Evolutionary conservation across 345 rosid genomes (phyloP), one percentile per base, ranked within the genome.

Genomic region (Eucalyptus coolabah): DNA sequence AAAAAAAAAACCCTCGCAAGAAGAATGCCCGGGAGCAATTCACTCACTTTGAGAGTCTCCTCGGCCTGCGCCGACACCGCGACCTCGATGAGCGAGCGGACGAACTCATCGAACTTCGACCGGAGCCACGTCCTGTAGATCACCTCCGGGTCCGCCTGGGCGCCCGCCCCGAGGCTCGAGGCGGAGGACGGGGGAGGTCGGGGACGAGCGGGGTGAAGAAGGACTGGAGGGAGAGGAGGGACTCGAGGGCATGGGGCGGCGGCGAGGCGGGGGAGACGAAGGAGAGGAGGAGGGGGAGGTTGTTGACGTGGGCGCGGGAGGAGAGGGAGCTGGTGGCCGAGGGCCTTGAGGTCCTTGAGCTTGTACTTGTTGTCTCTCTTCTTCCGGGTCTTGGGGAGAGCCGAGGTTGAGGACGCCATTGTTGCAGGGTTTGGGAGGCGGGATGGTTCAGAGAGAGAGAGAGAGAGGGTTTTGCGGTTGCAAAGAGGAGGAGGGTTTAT

Each of bases 151-250:
- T 93, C 93, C 72, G 87, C 91, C 69, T 86, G 26, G 42, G 88
- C 50, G 60, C 87, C 93, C 15, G 65, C 92, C 23, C 50, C 40
- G n/a, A 50, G 91, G 83, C 89, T 86, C 67, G 91, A 91, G 49
- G 88, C 82, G 15, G 92, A 40, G 65, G 95, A 92, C 1, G 96
- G 86, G 34, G 98, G 24, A 96, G 98, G 89, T 93, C 94, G 30
- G 97, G 95, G 89, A 96, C 96, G 34, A 98, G 92, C 32, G 99
- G 95, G 8, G 96, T 92, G 95, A 96, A 98, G 92, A 98, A 98
- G 45, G 99, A 94, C 86, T 97, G 99, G 83, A 98, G 96, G 30
- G 98, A 95, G 93, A 98, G 98, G 90, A 98, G 94, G 3, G 99
- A 94, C 89, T 98, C 99, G 4, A 98, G 93, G 19, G 92, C 93